Conservation (phyloP, 2,329 filamentous ascomycete genomes). For the Aspergillus ustus region DNA sequence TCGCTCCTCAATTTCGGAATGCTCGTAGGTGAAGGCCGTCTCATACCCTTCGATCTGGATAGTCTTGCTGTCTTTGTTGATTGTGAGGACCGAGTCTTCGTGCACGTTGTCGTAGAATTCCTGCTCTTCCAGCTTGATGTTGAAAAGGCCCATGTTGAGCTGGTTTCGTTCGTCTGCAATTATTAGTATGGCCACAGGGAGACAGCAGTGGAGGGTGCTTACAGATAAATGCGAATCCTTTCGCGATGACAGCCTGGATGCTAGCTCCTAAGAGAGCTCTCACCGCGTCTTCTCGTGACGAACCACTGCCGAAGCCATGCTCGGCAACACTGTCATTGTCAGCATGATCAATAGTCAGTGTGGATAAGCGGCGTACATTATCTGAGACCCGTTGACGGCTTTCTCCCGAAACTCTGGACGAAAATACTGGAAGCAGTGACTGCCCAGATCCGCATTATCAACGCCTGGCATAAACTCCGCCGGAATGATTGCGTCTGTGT, state of each 20-base stretch:
- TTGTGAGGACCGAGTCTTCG: background rate
- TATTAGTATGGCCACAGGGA: background rate
- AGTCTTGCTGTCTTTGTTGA: background rate
- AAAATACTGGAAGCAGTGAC: background rate
- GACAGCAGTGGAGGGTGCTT: background rate
- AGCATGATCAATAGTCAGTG: background rate
- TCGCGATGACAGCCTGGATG: background rate
- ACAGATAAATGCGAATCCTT: background rate
- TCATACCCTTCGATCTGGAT: background rate
- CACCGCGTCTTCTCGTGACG: background rate
- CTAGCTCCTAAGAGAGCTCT: background rate
- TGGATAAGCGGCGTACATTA: background rate
- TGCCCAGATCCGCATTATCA: background rate
- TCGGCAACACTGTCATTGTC: background rate
- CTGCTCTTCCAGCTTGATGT: background rate
- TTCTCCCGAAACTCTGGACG: background rate
- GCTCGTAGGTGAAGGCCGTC: background rate
- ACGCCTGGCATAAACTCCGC: background rate
- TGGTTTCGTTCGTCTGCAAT: background rate
- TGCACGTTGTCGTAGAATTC: background rate
- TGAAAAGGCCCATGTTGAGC: background rate
- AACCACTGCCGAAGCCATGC: background rate
- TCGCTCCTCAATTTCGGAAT: background rate
- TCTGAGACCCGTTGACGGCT: background rate
- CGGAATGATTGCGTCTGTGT: background rate